These are phyloP conservation scores for Rhizoclosmatium sp. DNA, from an alignment of 192 early-diverging fungal genomes.

Conservation along the genomic window DNA sequence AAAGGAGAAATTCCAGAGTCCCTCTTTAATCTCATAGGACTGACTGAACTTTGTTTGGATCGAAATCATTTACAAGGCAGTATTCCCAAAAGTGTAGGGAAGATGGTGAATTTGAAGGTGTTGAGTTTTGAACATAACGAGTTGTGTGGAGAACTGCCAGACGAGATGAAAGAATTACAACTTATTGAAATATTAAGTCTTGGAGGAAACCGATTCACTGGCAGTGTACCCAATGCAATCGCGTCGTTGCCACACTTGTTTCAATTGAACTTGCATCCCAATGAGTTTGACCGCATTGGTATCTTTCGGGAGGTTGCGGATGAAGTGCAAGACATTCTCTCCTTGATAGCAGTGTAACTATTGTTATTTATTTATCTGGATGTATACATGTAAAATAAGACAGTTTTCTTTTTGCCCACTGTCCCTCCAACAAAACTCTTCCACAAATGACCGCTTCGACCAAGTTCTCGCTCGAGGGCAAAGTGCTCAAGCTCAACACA, in stretches of 20 bases:
- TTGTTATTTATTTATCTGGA: too few relatives aligned
- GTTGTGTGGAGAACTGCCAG: neutral
- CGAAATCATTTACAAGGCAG: neutral
- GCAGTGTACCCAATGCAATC: neutral
- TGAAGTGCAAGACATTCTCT: too few relatives aligned
- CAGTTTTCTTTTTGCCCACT: too few relatives aligned
- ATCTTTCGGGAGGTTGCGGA: too few relatives aligned
- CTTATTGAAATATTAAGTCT: neutral
- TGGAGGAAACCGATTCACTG: neutral
- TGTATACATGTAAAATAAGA: too few relatives aligned
- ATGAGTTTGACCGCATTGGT: too few relatives aligned
- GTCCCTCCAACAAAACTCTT: too few relatives aligned
- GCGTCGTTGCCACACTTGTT: neutral
- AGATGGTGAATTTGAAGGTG: neutral
- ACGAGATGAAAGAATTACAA: neutral
- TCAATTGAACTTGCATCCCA: neutral
- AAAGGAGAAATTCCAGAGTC: neutral
- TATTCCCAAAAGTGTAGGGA: neutral
- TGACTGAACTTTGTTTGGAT: neutral
- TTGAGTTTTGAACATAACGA: neutral
- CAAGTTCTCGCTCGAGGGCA: constrained; percentile 84
- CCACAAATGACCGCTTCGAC: neutral
- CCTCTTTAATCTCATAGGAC: neutral
- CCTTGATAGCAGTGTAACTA: too few relatives aligned
- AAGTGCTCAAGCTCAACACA: constrained; percentile 87